Evolutionary conservation across 768 basidiomycete species (phyloP).

Genomic region (Chalciporus pseudorubinellus): DNA sequence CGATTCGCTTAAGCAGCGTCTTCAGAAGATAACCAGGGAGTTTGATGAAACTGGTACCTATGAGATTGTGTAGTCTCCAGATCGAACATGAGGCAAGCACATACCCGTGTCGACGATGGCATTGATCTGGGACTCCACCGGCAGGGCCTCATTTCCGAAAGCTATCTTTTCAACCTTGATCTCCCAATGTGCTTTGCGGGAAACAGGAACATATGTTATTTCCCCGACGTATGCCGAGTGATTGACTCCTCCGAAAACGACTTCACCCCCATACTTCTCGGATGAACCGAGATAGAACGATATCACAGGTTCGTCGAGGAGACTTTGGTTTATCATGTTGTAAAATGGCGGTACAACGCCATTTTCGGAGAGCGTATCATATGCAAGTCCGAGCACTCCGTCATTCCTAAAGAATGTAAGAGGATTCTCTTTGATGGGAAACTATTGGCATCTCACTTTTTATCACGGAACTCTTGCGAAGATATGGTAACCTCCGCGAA

Average conservation of each 20-base stretch:
- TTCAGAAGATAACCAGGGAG: conserved; percentile 93
- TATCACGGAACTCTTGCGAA: conserved; percentile 94
- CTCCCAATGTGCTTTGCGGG: too few relatives aligned
- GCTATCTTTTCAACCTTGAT: too few relatives aligned
- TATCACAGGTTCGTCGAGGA: conserved; percentile 86
- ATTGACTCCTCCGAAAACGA: conserved; percentile 90
- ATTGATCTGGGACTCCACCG: conserved; percentile 90
- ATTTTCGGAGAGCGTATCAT: conserved; percentile 94
- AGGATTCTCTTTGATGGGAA: background rate
- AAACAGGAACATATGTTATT: too few relatives aligned
- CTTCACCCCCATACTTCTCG: conserved; percentile 87
- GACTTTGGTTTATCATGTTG: conserved; percentile 77
- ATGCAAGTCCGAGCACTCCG: conserved; percentile 91
- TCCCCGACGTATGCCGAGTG: conserved; percentile 59
- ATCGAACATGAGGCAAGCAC: conserved; percentile 10
- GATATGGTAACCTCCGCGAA: conserved; percentile 97
- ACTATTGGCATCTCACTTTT: conserved; percentile 57
- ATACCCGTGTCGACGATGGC: conserved; percentile 87
- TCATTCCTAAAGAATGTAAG: conserved; percentile 63
- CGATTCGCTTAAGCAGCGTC: conserved; percentile 94
- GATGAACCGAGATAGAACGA: conserved; percentile 90
- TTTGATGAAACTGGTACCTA: conserved; percentile 91
- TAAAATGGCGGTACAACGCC: conserved; percentile 93
- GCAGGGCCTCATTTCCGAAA: conserved; percentile 85
- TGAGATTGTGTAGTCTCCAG: background rate